Percentiles rank a stretch among this genome's conserved stretches.
phyloP scores from a whole-genome alignment of 768 basidiomycete species.

The Rhizopogon vulgaris region DNA sequence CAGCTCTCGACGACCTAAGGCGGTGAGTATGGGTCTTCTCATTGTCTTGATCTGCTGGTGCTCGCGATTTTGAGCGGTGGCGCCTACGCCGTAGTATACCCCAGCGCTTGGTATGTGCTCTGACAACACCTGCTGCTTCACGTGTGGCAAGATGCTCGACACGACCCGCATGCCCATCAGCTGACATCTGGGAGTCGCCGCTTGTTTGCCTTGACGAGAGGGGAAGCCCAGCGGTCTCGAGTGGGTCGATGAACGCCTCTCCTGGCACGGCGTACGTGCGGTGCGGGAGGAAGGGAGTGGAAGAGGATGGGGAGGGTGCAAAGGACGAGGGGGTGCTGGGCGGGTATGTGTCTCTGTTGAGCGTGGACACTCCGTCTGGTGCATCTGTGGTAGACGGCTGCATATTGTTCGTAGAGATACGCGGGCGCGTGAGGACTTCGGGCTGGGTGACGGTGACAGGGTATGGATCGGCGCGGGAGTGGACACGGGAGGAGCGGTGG shows the following conservation, averaged over 20 bases:
- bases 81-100: constrained; percentile 12
- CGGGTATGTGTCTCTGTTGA: constrained; percentile 2
- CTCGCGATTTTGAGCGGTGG: not conserved
- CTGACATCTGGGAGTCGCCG: not conserved
- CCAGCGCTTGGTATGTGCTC: constrained; percentile 34
- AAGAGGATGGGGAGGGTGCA: constrained; percentile 8
- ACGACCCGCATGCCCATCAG: constrained; percentile 11
- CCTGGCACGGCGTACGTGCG: constrained; percentile 39
- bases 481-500: constrained; percentile 30
- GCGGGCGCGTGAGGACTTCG: not conserved
- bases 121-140: constrained; percentile 38
- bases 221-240: constrained; percentile 62
- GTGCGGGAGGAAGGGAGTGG: constrained; percentile 13
- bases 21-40: not conserved
- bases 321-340: constrained; percentile 4
- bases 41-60: constrained; percentile 6
- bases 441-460: constrained; percentile 7
- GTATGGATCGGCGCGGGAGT: constrained; percentile 8
- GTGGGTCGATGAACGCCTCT: constrained; percentile 51
- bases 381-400: not conserved
- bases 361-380: not conserved
- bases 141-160: constrained; percentile 24
- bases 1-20: not conserved
- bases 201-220: constrained; percentile 15
- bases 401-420: too few species aligned